Evolutionary conservation across 345 rosid genomes (phyloP).

Genomic region (Rubroshorea leprosula): DNA sequence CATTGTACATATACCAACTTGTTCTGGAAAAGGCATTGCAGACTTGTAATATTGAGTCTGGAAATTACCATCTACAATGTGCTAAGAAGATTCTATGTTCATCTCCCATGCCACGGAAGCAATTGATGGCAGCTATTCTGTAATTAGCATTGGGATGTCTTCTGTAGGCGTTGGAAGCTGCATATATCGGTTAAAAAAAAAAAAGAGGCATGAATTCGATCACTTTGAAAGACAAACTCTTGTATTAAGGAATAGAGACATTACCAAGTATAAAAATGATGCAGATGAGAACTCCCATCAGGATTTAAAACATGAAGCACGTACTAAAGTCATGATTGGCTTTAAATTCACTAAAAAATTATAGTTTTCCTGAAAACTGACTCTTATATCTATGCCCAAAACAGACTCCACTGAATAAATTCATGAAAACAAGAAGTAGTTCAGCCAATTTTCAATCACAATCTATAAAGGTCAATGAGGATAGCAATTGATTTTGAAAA

Average conservation of each 20-base stretch:
- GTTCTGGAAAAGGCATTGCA: not conserved
- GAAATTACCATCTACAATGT: not conserved
- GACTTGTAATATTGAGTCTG: not conserved
- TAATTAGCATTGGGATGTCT: conserved; percentile 38
- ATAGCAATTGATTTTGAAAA: too few species aligned
- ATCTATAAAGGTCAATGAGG: too few species aligned
- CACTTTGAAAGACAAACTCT: not conserved
- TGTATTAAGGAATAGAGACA: too few species aligned
- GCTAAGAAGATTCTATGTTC: not conserved
- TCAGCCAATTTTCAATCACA: too few species aligned
- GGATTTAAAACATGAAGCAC: not conserved
- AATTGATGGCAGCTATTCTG: conserved; percentile 29
- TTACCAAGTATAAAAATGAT: not conserved
- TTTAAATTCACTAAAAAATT: too few species aligned
- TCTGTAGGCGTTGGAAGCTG: conserved; percentile 36
- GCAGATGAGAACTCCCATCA: too few species aligned
- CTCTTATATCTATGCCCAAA: too few species aligned
- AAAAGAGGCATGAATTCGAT: not conserved
- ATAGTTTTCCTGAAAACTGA: too few species aligned
- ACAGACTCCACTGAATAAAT: too few species aligned
- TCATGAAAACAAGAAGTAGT: too few species aligned
- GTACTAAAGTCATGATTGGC: not conserved
- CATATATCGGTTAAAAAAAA: too few species aligned
- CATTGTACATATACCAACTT: not conserved
- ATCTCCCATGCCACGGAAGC: not conserved